Base-by-base conservation (phyloP, 2,329 filamentous ascomycete species). In the Scedosporium aurantiacum region DNA sequence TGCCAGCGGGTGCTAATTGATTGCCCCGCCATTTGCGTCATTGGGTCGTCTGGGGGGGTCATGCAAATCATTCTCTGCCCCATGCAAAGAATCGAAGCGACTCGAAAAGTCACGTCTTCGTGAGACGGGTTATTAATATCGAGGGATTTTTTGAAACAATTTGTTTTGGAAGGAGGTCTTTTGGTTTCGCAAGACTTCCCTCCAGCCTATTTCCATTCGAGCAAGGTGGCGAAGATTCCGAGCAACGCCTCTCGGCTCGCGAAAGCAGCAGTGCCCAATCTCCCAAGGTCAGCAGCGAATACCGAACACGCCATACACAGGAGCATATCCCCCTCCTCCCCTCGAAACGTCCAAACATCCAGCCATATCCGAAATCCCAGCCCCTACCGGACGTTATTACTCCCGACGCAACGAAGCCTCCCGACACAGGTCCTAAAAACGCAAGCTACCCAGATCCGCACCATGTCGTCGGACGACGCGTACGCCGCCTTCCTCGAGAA, bases 401-500 rank as follows among this genome's bases (percentile, higher is more conserved):
- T 25, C 18, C 50, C 21, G 2, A 40, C 27, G 12, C 28, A 40
- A 21, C 56, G 14, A 58, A 43, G n/a, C 21, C 18, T 27, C 21
- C 40, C 28, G 18, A 14, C 25, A 23, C 57, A 12, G 37, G 16
- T n/a, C 21, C 32, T 14, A 14, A 52, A 14, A 5, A 12, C 25
- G 8, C 23, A 27, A 43, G 16, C 16, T 7, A 32, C 16, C 23
- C 58, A 41, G 41, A 41, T 23, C 5, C 27, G 27, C 8, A 40
- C 28, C 27, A 90, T 90, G 87, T 83, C 85, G 6, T 87, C 85
- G 60, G 91, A 96, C 79, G 85, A 89, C 64, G 88, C 89, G 64
- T 97, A 96, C 78, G 83, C 86, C 74, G 79, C 87, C 63, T 96
- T 97, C 71, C 79, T 97, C 62, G 82, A 94, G 71, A 94, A 94